These are phyloP conservation scores for Aspergillus nanangensis DNA, from an alignment of 495 filamentous ascomycete species.

Conservation along the genomic window DNA sequence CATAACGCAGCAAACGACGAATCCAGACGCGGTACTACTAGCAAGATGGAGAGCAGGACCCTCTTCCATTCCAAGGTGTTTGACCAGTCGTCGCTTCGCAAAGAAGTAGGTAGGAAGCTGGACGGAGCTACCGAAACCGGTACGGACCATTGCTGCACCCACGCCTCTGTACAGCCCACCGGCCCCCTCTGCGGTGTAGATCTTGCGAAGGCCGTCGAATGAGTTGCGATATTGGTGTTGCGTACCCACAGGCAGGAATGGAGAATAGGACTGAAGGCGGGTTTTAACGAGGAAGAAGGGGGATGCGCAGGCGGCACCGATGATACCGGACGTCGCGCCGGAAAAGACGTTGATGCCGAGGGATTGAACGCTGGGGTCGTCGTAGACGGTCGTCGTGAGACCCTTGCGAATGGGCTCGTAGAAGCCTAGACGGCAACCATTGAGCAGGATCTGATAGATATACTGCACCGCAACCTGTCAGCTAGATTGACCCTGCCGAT, in stretches of 20 bases:
- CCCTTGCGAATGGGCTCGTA: slow-evolving; percentile 86
- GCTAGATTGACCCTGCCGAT: neutral
- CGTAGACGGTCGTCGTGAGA: slow-evolving; percentile 62
- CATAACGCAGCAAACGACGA: slow-evolving; percentile 97
- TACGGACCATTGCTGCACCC: slow-evolving; percentile 92
- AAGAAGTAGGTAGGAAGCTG: slow-evolving; percentile 99
- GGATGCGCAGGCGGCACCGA: slow-evolving; percentile 85
- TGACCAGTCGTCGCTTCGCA: slow-evolving; percentile 79
- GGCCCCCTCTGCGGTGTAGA: slow-evolving; percentile 72
- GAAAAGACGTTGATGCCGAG: slow-evolving; percentile 89
- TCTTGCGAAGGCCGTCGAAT: slow-evolving; percentile 73
- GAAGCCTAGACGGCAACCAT: slow-evolving; percentile 94
- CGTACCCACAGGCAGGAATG: slow-evolving; percentile 91
- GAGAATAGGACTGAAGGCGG: slow-evolving; percentile 87
- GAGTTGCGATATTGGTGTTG: slow-evolving; percentile 91
- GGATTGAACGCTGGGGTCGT: slow-evolving; percentile 69
- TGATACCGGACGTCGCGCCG: slow-evolving; percentile 80
- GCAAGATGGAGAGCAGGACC: slow-evolving; percentile 84
- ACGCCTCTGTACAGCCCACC: slow-evolving; percentile 84
- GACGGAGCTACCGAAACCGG: slow-evolving; percentile 90
- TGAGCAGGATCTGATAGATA: slow-evolving; percentile 94
- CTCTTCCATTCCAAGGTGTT: slow-evolving; percentile 83
- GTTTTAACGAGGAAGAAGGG: slow-evolving; percentile 99
- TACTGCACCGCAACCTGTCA: slow-evolving; percentile 50
- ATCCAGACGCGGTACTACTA: slow-evolving; percentile 85